Conservation (phyloP, 108 stramenopile genomes). For the Schizochytrium sp. region DNA sequence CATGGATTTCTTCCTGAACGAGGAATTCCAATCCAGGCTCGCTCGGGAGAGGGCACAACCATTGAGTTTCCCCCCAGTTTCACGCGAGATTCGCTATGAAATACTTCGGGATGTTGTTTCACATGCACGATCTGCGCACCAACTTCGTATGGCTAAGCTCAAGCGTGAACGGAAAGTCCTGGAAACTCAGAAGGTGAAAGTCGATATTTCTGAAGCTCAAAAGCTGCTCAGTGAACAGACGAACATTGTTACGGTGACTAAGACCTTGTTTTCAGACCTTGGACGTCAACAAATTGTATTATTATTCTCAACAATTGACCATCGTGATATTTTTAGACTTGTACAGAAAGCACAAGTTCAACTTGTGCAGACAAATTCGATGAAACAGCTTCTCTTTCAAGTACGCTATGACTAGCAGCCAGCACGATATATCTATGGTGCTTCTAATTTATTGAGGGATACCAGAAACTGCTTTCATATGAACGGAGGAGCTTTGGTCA, state of each 20-base stretch:
- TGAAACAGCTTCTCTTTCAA: not conserved
- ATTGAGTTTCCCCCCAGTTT: not conserved
- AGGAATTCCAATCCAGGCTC: not conserved
- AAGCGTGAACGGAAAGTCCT: slow-evolving; percentile 29
- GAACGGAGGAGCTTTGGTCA: not conserved
- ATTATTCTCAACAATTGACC: not conserved
- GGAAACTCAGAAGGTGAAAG: slow-evolving; percentile 51
- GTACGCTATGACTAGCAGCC: not conserved
- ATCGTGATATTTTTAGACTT: slow-evolving; percentile 23
- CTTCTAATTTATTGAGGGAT: not conserved
- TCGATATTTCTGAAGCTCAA: slow-evolving; percentile 1
- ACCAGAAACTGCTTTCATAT: not conserved
- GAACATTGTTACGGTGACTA: not conserved
- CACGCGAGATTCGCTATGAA: not conserved
- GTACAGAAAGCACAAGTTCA: not conserved
- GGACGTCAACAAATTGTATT: not conserved
- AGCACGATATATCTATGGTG: not conserved
- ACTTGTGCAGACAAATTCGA: not conserved
- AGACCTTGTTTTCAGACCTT: not conserved
- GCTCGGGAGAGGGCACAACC: not conserved
- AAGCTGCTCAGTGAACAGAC: not conserved
- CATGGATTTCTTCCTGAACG: slow-evolving; percentile 21
- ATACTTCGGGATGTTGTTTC: not conserved
- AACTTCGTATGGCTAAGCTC: not conserved
- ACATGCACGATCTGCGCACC: slow-evolving; percentile 18